A percentile compares a stretch with the other conserved stretches of the same genome.
Evolutionary conservation across 2,329 filamentous ascomycete genomes (phyloP).

Genomic region (Purpureocillium takamizusanense): DNA sequence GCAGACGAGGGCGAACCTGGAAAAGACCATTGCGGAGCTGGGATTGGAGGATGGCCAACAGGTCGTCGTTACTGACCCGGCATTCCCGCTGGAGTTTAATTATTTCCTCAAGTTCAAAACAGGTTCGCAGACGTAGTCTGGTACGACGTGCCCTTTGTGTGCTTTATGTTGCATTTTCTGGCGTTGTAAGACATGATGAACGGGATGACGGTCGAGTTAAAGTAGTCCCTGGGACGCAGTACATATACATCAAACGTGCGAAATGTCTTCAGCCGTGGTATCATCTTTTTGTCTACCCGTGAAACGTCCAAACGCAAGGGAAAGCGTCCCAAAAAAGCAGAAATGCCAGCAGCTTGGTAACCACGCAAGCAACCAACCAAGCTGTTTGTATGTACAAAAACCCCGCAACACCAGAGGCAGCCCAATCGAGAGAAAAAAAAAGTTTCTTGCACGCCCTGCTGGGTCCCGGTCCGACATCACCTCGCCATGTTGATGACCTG

Average conservation of each 20-base stretch:
- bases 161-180: conserved; percentile 13
- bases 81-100: conserved; percentile 64
- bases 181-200: conserved; percentile 16
- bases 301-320: conserved; percentile 12
- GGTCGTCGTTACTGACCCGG: conserved; percentile 86
- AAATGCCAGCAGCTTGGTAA: conserved; percentile 1
- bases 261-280: too few relatives aligned
- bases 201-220: conserved; percentile 2
- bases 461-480: conserved; percentile 17
- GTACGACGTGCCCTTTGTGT: too few relatives aligned
- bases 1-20: conserved; percentile 74
- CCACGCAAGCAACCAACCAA: conserved; percentile 7
- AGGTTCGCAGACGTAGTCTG: too few relatives aligned
- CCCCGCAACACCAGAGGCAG: conserved; percentile 6
- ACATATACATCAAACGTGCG: too few relatives aligned
- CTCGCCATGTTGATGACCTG: conserved; percentile 58
- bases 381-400: neutral
- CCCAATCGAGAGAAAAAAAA: too few relatives aligned
- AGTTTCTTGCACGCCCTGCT: conserved; percentile 1
- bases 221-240: too few relatives aligned
- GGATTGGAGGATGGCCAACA: conserved; percentile 71
- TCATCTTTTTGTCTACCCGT: conserved; percentile 18
- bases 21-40: conserved; percentile 67
- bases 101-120: conserved; percentile 42
- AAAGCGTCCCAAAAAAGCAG: conserved; percentile 7